Conservation (phyloP, 2,329 filamentous ascomycete species). For the Metarhizium brunneum region DNA sequence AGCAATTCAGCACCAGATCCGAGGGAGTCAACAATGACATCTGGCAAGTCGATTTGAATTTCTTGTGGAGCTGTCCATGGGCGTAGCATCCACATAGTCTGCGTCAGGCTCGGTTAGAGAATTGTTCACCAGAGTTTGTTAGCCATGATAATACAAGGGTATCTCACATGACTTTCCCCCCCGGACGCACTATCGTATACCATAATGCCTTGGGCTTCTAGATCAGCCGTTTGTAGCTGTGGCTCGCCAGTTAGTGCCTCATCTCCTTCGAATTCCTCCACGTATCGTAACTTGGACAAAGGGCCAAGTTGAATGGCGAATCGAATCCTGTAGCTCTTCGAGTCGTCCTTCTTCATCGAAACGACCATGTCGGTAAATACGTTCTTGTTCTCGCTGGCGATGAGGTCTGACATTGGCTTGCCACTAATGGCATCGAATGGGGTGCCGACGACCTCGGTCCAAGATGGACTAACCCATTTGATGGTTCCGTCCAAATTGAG, state of each 20-base stretch:
- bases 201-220: slow-evolving; percentile 98
- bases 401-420: slow-evolving; percentile 67
- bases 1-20: slow-evolving; percentile 92
- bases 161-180: slow-evolving; percentile 78
- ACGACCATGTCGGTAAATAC: slow-evolving; percentile 79
- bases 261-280: slow-evolving; percentile 28
- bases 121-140: neutral
- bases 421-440: slow-evolving; percentile 63
- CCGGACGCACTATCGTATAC: slow-evolving; percentile 85
- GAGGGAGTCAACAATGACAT: slow-evolving; percentile 81
- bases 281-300: slow-evolving; percentile 51
- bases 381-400: slow-evolving; percentile 67
- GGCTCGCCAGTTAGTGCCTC: slow-evolving; percentile 26
- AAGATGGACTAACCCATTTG: slow-evolving; percentile 94
- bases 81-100: slow-evolving; percentile 99
- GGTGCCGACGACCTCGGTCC: slow-evolving; percentile 86
- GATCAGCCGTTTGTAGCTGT: slow-evolving; percentile 47
- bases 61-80: slow-evolving; percentile 82
- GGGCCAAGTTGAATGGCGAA: slow-evolving; percentile 66
- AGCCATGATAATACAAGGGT: neutral
- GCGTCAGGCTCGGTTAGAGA: neutral
- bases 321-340: slow-evolving; percentile 80
- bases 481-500: slow-evolving; percentile 83
- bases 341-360: slow-evolving; percentile 86
- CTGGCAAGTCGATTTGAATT: slow-evolving; percentile 90